Conservation (phyloP, 2,329 filamentous ascomycete genomes). For the Aaosphaeria arxii region DNA sequence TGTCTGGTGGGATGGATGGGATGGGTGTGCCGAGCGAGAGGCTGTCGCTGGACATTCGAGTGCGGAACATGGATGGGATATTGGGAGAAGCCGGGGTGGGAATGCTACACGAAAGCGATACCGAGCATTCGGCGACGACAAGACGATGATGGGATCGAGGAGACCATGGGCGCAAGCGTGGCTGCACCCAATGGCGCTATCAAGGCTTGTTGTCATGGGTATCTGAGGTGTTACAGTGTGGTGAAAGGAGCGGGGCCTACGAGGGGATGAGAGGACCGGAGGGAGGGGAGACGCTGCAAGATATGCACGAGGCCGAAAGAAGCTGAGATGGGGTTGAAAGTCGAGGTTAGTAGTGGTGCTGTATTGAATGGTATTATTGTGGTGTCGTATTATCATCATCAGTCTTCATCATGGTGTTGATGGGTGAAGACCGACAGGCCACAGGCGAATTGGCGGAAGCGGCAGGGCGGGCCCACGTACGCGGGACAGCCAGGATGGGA, state of each 20-base stretch:
- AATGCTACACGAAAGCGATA: neutral
- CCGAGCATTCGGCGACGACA: neutral
- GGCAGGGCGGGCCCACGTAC: neutral
- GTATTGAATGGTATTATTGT: neutral
- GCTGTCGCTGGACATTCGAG: slow-evolving; percentile 4
- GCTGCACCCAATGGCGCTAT: too few relatives aligned
- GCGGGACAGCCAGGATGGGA: neutral
- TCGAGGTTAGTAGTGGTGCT: neutral
- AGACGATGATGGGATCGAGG: neutral
- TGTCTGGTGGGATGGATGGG: too few relatives aligned
- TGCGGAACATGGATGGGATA: neutral
- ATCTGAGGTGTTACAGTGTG: too few relatives aligned
- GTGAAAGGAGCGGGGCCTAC: neutral
- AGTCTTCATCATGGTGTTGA: neutral
- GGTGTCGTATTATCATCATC: neutral
- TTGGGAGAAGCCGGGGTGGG: neutral
- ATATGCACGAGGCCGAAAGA: neutral
- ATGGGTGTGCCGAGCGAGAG: neutral
- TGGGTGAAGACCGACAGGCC: neutral
- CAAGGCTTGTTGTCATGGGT: too few relatives aligned
- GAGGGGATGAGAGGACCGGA: neutral
- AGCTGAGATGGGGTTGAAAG: neutral
- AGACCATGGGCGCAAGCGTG: neutral
- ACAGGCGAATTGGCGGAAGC: neutral
- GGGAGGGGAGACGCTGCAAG: neutral